Evolutionary conservation across 768 basidiomycete genomes (phyloP).

Genomic region (Lactarius sp.): DNA sequence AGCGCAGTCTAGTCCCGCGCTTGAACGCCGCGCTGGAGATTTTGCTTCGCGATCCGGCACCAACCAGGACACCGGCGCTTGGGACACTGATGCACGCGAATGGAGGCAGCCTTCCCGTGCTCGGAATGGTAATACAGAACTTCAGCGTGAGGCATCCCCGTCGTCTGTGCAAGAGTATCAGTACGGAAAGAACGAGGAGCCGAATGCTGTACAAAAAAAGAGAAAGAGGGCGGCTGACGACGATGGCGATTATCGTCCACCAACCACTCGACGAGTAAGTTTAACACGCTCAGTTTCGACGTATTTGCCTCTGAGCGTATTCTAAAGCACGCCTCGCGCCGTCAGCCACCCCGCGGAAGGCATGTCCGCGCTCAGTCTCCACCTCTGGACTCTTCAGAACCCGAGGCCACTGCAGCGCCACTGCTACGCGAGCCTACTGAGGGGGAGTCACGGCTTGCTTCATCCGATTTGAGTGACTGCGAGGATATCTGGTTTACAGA

Average conservation of each 20-base stretch:
- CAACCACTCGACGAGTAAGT: slow-evolving; percentile 53
- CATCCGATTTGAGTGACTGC: slow-evolving; percentile 81
- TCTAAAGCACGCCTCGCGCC: slow-evolving; percentile 30
- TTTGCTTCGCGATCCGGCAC: slow-evolving; percentile 37
- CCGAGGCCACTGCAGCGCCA: slow-evolving; percentile 32
- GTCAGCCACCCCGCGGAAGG: slow-evolving; percentile 38
- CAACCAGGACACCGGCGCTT: slow-evolving; percentile 38
- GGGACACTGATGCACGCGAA: slow-evolving; percentile 38
- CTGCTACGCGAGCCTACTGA: slow-evolving; percentile 33
- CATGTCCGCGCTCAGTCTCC: slow-evolving; percentile 30
- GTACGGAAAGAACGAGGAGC: slow-evolving; percentile 25
- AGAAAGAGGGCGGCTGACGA: slow-evolving; percentile 45
- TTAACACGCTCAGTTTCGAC: slow-evolving; percentile 24
- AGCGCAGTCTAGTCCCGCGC: slow-evolving; percentile 26
- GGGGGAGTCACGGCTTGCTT: slow-evolving; percentile 45
- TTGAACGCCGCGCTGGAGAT: slow-evolving; percentile 33
- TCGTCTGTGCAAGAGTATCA: slow-evolving; percentile 29
- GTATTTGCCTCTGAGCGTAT: slow-evolving; percentile 1
- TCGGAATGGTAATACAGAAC: slow-evolving; percentile 36
- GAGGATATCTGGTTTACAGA: slow-evolving; percentile 72
- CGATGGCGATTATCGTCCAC: slow-evolving; percentile 54
- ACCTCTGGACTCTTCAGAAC: slow-evolving; percentile 24
- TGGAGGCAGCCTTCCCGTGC: slow-evolving; percentile 38
- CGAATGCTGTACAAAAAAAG: slow-evolving; percentile 38
- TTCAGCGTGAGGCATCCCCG: slow-evolving; percentile 32